phyloP scores from a whole-genome alignment of 495 filamentous ascomycete species.

The Neurospora sp. region DNA sequence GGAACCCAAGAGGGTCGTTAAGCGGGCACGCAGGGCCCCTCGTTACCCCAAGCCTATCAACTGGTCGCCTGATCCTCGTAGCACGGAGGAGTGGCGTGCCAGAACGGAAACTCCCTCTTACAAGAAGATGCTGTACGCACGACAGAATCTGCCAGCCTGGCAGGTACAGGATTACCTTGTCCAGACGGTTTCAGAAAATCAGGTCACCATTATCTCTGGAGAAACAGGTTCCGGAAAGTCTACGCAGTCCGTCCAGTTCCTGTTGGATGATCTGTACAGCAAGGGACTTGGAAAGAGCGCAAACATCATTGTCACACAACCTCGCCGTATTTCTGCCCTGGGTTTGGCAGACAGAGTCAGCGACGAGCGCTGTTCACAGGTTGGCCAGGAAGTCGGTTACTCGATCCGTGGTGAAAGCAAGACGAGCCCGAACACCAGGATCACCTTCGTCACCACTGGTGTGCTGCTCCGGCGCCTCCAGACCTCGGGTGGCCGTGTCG shows the following conservation, averaged over 20 bases:
- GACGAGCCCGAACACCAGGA: slow-evolving; percentile 55
- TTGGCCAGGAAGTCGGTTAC: slow-evolving; percentile 89
- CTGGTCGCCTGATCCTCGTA: slow-evolving; percentile 29
- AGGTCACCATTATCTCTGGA: slow-evolving; percentile 92
- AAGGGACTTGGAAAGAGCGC: slow-evolving; percentile 60
- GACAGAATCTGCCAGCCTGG: slow-evolving; percentile 81
- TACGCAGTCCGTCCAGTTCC: slow-evolving; percentile 92
- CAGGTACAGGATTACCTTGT: slow-evolving; percentile 67
- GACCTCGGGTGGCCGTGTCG: slow-evolving; percentile 64
- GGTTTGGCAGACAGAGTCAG: slow-evolving; percentile 90
- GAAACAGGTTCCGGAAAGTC: slow-evolving; percentile 97
- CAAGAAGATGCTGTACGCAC: slow-evolving; percentile 57
- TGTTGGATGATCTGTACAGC: slow-evolving; percentile 84
- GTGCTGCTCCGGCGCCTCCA: slow-evolving; percentile 86
- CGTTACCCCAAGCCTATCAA: slow-evolving; percentile 43
- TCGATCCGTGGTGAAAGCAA: slow-evolving; percentile 89
- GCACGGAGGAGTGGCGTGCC: slow-evolving; percentile 36
- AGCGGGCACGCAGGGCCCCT: slow-evolving; percentile 26
- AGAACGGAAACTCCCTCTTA: slow-evolving; percentile 44
- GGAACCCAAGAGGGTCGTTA: slow-evolving; percentile 20
- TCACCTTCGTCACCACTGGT: slow-evolving; percentile 94
- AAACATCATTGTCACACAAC: slow-evolving; percentile 96
- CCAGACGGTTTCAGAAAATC: slow-evolving; percentile 56
- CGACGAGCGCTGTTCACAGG: slow-evolving; percentile 71
- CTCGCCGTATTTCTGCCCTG: slow-evolving; percentile 85